Percentiles rank a stretch among this genome's conserved stretches.
Evolutionary conservation across 345 rosid species (phyloP).

Genomic region (Chamaenerion angustifolium): DNA sequence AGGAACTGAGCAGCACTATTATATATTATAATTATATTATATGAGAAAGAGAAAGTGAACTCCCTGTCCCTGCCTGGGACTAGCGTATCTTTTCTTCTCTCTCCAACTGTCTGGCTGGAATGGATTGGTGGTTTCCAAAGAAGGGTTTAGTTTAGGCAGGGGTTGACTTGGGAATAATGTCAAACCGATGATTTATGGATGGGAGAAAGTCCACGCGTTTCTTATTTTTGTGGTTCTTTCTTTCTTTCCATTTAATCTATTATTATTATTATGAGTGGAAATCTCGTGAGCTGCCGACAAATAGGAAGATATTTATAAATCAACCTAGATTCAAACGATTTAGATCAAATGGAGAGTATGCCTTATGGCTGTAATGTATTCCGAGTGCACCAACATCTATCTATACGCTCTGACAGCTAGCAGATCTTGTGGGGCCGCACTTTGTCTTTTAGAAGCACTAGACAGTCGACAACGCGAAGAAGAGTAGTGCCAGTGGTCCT

Average conservation of each 20-base stretch:
- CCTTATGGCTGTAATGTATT: too few species aligned
- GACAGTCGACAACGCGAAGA: background rate
- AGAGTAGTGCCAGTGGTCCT: too few species aligned
- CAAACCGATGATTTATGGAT: conserved; percentile 23
- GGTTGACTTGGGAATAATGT: conserved; percentile 37
- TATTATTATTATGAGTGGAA: too few species aligned
- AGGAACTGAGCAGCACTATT: conserved; percentile 10
- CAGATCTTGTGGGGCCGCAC: conserved; percentile 5
- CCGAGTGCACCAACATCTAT: too few species aligned
- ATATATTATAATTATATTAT: background rate
- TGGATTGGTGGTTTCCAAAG: conserved; percentile 18
- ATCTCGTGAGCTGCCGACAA: background rate
- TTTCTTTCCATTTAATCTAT: too few species aligned
- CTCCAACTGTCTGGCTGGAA: conserved; percentile 5
- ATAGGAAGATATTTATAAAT: background rate
- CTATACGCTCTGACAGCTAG: conserved; percentile 3
- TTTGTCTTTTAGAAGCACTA: background rate
- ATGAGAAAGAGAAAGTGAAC: too few species aligned
- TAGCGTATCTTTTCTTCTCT: conserved; percentile 48
- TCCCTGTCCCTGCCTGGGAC: too few species aligned
- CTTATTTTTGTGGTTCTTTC: background rate
- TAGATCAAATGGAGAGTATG: too few species aligned
- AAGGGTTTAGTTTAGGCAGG: conserved; percentile 22
- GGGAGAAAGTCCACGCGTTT: conserved; percentile 21
- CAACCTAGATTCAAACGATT: too few species aligned